phyloP scores from a whole-genome alignment of 352 stramenopile species.

The Thalassiosira sp. region DNA sequence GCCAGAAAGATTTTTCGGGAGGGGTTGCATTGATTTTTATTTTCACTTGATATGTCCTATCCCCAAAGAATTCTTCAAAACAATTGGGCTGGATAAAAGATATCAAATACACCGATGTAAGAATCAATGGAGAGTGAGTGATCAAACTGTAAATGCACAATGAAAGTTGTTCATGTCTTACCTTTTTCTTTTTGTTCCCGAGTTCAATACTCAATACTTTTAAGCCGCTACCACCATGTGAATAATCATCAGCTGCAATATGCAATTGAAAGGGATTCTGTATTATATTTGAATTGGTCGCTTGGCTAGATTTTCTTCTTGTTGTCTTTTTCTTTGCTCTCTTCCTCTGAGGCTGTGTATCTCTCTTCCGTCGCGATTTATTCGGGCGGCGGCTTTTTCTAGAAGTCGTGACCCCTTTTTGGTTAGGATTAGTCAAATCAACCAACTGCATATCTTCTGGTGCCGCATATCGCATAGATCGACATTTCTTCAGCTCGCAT shows the following conservation, averaged over 20 bases:
- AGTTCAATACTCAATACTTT: constrained; percentile 9
- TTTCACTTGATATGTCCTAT: constrained; percentile 9
- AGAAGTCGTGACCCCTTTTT: too few species aligned
- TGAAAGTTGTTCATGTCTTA: background rate
- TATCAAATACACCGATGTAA: too few species aligned
- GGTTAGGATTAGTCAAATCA: background rate
- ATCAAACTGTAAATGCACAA: too few species aligned
- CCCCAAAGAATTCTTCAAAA: constrained; percentile 11
- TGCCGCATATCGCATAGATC: background rate
- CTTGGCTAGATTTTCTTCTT: background rate
- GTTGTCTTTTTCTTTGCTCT: background rate
- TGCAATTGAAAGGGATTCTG: constrained; percentile 7
- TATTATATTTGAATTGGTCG: constrained; percentile 2
- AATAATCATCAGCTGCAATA: background rate
- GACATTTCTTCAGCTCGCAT: background rate
- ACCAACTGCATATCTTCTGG: too few species aligned
- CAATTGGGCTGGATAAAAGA: constrained; percentile 1
- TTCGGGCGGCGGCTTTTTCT: background rate
- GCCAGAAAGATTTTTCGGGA: constrained; percentile 1
- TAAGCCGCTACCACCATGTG: constrained; percentile 4
- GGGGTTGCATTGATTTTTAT: background rate
- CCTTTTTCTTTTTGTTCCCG: constrained; percentile 15
- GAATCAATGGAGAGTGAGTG: too few species aligned
- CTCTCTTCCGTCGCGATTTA: background rate
- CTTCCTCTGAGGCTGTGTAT: background rate